phyloP scores from a whole-genome alignment of 176 grass and related monocot genomes.

The Oryza rufipogon region DNA sequence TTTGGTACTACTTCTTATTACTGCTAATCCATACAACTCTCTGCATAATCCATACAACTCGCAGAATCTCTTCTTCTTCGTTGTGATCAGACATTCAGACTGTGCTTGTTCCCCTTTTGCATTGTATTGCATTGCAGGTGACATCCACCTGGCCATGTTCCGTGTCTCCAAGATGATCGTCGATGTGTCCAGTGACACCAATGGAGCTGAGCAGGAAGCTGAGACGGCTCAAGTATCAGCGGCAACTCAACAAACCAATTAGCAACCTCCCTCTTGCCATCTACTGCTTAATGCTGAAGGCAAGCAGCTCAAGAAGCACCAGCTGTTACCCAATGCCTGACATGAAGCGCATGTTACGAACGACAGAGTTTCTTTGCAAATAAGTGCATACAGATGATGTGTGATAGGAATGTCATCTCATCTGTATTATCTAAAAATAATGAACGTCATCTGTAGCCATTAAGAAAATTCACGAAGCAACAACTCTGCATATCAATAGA shows the following conservation, averaged over 20 bases:
- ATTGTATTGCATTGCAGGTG: slow-evolving; percentile 45
- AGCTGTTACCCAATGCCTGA: neutral
- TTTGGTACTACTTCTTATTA: slow-evolving; percentile 50
- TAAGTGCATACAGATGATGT: too few relatives aligned
- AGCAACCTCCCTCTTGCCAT: neutral
- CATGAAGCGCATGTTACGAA: neutral
- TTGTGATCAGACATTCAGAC: neutral
- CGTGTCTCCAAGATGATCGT: slow-evolving; percentile 51
- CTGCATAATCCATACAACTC: too few relatives aligned
- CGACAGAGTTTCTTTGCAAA: too few relatives aligned
- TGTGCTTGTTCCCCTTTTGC: neutral
- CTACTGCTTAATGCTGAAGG: neutral
- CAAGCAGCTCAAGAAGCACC: neutral
- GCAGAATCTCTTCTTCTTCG: neutral
- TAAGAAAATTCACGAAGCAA: too few relatives aligned
- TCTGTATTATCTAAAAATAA: too few relatives aligned
- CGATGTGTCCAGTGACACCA: slow-evolving; percentile 17
- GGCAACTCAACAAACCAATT: slow-evolving; percentile 37
- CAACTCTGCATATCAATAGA: too few relatives aligned
- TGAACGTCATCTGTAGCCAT: too few relatives aligned
- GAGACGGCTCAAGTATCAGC: slow-evolving; percentile 30
- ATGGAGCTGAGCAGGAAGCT: slow-evolving; percentile 15
- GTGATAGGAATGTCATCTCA: too few relatives aligned
- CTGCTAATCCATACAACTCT: too few relatives aligned
- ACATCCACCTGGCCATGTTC: slow-evolving; percentile 73